Percentiles rank a stretch among this genome's conserved stretches.
phyloP scores from a whole-genome alignment of 495 filamentous ascomycete species.

The Penicillium bovifimosum region DNA sequence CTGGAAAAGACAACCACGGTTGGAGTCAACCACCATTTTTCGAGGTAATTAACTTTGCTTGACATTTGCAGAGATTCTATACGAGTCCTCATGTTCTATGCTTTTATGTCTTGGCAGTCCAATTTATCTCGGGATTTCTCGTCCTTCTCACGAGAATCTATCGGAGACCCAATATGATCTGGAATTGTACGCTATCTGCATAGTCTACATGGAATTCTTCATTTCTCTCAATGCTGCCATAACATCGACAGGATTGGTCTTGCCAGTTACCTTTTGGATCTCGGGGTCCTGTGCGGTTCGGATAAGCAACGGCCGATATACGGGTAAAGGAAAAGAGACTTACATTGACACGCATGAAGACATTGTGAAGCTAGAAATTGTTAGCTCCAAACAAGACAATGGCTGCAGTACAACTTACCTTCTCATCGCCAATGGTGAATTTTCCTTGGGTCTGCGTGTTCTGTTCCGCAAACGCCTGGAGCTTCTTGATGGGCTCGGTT shows the following conservation, averaged over 20 bases:
- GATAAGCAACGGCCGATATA: not conserved
- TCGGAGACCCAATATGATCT: not conserved
- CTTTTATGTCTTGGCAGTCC: not conserved
- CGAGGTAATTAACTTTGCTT: not conserved
- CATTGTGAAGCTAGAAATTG: constrained; percentile 72
- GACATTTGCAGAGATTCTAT: not conserved
- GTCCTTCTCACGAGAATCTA: not conserved
- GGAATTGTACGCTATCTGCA: not conserved
- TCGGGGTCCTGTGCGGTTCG: constrained; percentile 58
- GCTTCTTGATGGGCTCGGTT: constrained; percentile 67
- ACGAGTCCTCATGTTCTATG: not conserved
- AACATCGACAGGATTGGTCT: constrained; percentile 77
- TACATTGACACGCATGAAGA: constrained; percentile 89
- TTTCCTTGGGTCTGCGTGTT: constrained; percentile 90
- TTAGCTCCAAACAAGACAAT: constrained; percentile 4
- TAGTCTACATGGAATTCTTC: constrained; percentile 68
- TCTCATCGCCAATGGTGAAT: constrained; percentile 97
- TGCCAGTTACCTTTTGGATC: constrained; percentile 78
- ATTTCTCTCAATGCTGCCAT: constrained; percentile 83
- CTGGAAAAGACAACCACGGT: not conserved
- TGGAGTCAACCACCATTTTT: constrained; percentile 1
- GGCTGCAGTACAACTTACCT: constrained; percentile 49
- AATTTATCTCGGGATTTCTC: not conserved
- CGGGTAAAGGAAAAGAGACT: constrained; percentile 23
- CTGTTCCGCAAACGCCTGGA: constrained; percentile 68